Evolutionary conservation across 1,284 basidiomycete genomes (phyloP).

Genomic region (Rhodotorula mucilaginosa): DNA sequence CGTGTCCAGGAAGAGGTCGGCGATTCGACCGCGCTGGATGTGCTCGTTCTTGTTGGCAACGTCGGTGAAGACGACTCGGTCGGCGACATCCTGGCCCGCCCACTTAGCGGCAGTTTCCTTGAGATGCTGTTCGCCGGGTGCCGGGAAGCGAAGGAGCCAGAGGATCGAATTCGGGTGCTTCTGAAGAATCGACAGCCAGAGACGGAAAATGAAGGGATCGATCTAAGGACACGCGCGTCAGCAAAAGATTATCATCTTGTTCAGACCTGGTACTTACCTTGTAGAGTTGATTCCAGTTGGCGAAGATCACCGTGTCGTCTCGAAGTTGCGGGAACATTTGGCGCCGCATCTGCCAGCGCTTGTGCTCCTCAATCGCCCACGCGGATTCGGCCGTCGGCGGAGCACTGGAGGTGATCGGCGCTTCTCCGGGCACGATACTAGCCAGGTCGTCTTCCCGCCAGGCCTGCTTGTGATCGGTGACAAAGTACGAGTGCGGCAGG

Average conservation of each 20-base stretch:
- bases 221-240: constrained; percentile 46
- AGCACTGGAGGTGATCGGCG: constrained; percentile 33
- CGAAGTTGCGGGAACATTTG: constrained; percentile 57
- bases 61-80: constrained; percentile 60
- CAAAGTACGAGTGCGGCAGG: constrained; percentile 64
- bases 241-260: neutral
- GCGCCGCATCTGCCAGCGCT: constrained; percentile 54
- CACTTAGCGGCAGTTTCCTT: constrained; percentile 56
- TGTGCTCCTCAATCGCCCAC: constrained; percentile 57
- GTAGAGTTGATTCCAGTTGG: constrained; percentile 65
- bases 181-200: constrained; percentile 60
- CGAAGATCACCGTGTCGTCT: constrained; percentile 58
- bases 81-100: constrained; percentile 59
- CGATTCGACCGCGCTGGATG: constrained; percentile 58
- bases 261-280: constrained; percentile 48
- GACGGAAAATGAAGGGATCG: constrained; percentile 59
- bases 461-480: constrained; percentile 62
- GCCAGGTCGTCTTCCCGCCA: constrained; percentile 45
- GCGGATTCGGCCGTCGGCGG: constrained; percentile 35
- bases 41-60: constrained; percentile 60
- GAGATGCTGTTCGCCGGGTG: constrained; percentile 59
- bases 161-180: constrained; percentile 59
- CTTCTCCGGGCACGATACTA: constrained; percentile 14
- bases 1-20: constrained; percentile 64
- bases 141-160: constrained; percentile 63